Evolutionary conservation across 805 yeast species (phyloP).

Genomic region (Candida sithepensis): DNA sequence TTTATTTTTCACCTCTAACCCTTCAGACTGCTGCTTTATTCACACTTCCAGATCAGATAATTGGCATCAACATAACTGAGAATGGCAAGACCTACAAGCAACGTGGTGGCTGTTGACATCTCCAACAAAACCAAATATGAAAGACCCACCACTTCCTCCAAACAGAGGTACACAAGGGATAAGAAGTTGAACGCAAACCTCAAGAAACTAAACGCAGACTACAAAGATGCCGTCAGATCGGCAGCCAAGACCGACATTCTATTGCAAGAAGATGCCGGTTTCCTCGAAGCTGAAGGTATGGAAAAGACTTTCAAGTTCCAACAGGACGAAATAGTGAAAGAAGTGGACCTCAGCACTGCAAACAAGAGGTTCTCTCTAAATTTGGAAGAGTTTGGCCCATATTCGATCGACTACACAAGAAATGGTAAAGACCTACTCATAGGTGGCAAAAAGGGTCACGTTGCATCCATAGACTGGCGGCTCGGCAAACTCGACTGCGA

Average conservation of each 20-base stretch:
- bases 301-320: conserved; percentile 84
- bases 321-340: conserved; percentile 72
- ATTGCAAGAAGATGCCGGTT: conserved; percentile 81
- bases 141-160: conserved; percentile 13
- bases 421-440: conserved; percentile 83
- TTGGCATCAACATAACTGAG: not conserved
- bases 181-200: conserved; percentile 62
- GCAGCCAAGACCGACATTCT: conserved; percentile 87
- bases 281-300: conserved; percentile 90
- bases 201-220: conserved; percentile 64
- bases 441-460: conserved; percentile 91
- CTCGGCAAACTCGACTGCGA: conserved; percentile 80
- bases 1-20: too few species aligned
- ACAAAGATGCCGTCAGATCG: conserved; percentile 71
- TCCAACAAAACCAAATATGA: conserved; percentile 10
- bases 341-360: conserved; percentile 74
- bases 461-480: conserved; percentile 96
- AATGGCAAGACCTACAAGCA: not conserved
- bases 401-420: conserved; percentile 72
- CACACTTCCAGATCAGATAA: too few species aligned
- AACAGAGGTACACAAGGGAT: conserved; percentile 44
- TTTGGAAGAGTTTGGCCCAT: conserved; percentile 82
- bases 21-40: too few species aligned
- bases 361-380: conserved; percentile 72
- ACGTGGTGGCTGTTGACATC: conserved; percentile 4